phyloP scores from a whole-genome alignment of 441 rosid species.

The Capsella rubella region DNA sequence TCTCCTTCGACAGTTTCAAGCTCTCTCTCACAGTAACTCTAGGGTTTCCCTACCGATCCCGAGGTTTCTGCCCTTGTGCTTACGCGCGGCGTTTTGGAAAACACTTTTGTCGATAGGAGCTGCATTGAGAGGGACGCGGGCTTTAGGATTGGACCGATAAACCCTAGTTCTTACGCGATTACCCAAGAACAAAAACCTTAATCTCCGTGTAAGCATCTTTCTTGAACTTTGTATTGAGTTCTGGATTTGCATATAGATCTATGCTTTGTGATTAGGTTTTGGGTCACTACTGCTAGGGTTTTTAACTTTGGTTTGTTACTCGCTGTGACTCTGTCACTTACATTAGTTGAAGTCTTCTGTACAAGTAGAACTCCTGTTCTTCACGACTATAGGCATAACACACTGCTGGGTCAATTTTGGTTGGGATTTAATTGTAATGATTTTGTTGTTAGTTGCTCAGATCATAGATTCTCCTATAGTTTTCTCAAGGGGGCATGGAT shows the following conservation, averaged over 20 bases:
- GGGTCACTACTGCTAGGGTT: slow-evolving; percentile 10
- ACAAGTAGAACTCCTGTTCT: no score
- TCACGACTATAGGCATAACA: no score
- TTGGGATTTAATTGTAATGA: background rate
- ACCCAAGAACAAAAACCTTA: background rate
- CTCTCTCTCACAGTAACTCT: background rate
- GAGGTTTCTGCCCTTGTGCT: background rate
- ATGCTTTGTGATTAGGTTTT: slow-evolving; percentile 20
- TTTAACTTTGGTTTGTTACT: background rate
- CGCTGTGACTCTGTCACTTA: no score
- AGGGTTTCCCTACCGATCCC: slow-evolving; percentile 31
- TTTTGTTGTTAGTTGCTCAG: background rate
- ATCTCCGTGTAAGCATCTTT: slow-evolving; percentile 22
- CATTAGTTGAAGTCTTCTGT: no score
- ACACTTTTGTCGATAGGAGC: background rate
- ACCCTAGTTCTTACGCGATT: slow-evolving; percentile 31
- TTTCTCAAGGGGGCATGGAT: background rate
- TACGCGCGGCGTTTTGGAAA: background rate
- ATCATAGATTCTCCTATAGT: background rate
- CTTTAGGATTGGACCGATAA: slow-evolving; percentile 19
- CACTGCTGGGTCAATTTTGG: no score
- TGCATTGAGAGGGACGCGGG: background rate
- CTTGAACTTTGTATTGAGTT: background rate
- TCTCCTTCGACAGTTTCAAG: slow-evolving; percentile 6
- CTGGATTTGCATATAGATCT: slow-evolving; percentile 22